phyloP scores from a whole-genome alignment of 768 basidiomycete species.

The Boletus edulis region DNA sequence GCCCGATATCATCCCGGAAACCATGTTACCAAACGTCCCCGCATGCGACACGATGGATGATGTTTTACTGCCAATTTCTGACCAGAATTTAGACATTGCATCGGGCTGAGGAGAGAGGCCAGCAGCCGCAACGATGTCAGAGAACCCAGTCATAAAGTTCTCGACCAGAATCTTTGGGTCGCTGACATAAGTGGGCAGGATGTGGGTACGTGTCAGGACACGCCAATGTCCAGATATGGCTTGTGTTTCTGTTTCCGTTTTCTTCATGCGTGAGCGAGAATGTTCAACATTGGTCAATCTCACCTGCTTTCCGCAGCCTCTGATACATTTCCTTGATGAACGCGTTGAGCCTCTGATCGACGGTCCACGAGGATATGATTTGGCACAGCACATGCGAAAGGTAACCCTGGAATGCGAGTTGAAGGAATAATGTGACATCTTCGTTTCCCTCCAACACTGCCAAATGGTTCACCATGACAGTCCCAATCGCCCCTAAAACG shows the following conservation, averaged over 20 bases:
- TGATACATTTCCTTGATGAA: background rate
- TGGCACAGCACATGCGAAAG: background rate
- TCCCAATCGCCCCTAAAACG: background rate
- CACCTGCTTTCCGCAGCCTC: conserved; percentile 2
- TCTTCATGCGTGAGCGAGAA: background rate
- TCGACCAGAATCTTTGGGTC: background rate
- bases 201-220: background rate
- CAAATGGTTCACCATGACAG: background rate
- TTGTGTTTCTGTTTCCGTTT: conserved; percentile 1
- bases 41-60: background rate
- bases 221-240: conserved; percentile 5
- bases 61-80: background rate
- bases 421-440: background rate
- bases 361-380: conserved; percentile 11
- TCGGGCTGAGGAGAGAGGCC: background rate
- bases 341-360: background rate
- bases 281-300: background rate
- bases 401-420: conserved; percentile 9
- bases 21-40: background rate
- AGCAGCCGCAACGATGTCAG: background rate
- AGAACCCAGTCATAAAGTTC: background rate
- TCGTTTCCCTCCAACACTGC: background rate
- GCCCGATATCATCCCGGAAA: conserved; percentile 3
- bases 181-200: background rate
- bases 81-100: background rate